phyloP scores from a whole-genome alignment of 768 basidiomycete species.

The Trametes cinnabarina region DNA sequence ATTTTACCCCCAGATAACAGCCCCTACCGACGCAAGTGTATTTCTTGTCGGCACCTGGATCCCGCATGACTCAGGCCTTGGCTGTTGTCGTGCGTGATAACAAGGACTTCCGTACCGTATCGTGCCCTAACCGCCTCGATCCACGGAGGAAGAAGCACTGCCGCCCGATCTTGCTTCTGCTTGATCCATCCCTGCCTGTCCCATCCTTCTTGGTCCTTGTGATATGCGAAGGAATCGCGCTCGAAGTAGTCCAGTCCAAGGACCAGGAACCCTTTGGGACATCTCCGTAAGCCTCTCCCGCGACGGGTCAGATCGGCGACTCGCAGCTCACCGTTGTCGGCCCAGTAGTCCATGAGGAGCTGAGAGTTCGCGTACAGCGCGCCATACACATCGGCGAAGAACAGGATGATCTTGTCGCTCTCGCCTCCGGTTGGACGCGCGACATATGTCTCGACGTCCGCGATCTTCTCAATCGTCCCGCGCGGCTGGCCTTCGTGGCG shows the following conservation, averaged over 20 bases:
- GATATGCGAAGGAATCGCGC: conserved; percentile 47
- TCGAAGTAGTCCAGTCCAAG: conserved; percentile 64
- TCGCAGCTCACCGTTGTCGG: conserved; percentile 54
- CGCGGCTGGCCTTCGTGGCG: conserved; percentile 48
- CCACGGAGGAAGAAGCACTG: conserved; percentile 47
- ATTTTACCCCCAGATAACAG: not conserved
- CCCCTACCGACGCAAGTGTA: conserved; percentile 17
- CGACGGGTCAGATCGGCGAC: not conserved
- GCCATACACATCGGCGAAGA: conserved; percentile 57
- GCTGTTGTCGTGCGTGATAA: not conserved
- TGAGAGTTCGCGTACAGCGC: conserved; percentile 57
- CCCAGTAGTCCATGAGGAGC: conserved; percentile 63
- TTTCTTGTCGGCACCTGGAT: conserved; percentile 24
- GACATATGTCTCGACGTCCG: conserved; percentile 53
- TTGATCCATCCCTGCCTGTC: conserved; percentile 45
- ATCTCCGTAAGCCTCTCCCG: no score
- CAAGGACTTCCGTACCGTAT: conserved; percentile 38
- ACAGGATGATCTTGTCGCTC: conserved; percentile 48
- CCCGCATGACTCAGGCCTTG: not conserved
- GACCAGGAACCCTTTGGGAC: conserved; percentile 57
- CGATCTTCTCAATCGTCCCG: conserved; percentile 40
- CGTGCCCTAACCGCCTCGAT: conserved; percentile 45
- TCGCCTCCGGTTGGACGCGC: conserved; percentile 40
- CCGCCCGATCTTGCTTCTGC: conserved; percentile 33
- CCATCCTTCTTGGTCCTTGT: conserved; percentile 33